A percentile compares a stretch with the other conserved stretches of the same genome.
Conservation (phyloP, 257 asterid species). For the Nyctanthes arbortristis region DNA sequence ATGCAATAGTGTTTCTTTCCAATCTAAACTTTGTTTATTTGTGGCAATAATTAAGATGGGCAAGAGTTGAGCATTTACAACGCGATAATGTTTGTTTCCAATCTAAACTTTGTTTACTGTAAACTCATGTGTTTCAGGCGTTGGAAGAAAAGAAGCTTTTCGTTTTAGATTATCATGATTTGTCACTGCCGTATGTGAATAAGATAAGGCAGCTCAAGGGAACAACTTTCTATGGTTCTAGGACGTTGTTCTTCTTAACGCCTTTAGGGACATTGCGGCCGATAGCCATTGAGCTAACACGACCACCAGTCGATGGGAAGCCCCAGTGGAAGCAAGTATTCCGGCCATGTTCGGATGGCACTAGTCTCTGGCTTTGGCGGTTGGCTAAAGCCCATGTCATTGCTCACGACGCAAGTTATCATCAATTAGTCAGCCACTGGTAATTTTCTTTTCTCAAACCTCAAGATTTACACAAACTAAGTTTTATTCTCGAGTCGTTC, state of each 20-base stretch:
- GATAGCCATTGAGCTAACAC: constrained; percentile 69
- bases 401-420: constrained; percentile 77
- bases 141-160: constrained; percentile 63
- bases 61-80: too few relatives aligned
- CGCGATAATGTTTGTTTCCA: too few relatives aligned
- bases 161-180: constrained; percentile 70
- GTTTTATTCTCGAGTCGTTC: not conserved
- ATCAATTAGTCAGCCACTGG: constrained; percentile 81
- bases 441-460: constrained; percentile 15
- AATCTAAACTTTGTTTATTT: not conserved
- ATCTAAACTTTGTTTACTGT: too few relatives aligned
- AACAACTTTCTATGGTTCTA: constrained; percentile 70
- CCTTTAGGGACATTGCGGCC: constrained; percentile 56
- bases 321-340: constrained; percentile 69
- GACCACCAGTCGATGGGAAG: constrained; percentile 58
- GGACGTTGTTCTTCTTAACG: constrained; percentile 64
- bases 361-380: constrained; percentile 75
- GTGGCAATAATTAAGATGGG: too few relatives aligned
- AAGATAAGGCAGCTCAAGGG: constrained; percentile 58
- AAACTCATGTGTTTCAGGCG: too few relatives aligned
- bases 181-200: constrained; percentile 62
- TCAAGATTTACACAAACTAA: not conserved
- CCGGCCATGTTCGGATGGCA: constrained; percentile 47
- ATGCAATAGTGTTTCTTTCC: not conserved
- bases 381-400: constrained; percentile 70